Percentiles rank a stretch among this genome's conserved stretches.
These are phyloP conservation scores for Novymonas esmeraldas DNA, from an alignment of 208 protist genomes.

Conservation along the genomic window DNA sequence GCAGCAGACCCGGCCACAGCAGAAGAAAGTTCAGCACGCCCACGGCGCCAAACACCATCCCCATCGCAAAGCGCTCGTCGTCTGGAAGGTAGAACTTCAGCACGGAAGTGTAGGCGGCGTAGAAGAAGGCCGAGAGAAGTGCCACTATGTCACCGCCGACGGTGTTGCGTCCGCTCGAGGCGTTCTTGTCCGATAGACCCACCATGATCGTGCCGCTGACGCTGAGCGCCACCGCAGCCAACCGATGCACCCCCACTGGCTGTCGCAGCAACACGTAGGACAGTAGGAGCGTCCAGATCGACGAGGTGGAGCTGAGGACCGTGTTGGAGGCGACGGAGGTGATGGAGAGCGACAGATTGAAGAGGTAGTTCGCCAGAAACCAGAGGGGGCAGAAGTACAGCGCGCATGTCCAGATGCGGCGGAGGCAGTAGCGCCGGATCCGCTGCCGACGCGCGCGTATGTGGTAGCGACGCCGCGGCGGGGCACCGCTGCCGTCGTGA, in stretches of 20 bases:
- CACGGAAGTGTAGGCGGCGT: slow-evolving; percentile 88
- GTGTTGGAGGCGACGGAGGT: slow-evolving; percentile 91
- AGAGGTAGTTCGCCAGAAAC: slow-evolving; percentile 92
- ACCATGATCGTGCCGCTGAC: slow-evolving; percentile 75
- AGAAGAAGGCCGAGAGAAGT: slow-evolving; percentile 86
- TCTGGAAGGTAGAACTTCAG: slow-evolving; percentile 83
- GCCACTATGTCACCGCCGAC: slow-evolving; percentile 72
- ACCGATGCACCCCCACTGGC: slow-evolving; percentile 43
- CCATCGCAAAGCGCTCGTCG: slow-evolving; percentile 84
- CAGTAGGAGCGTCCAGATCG: slow-evolving; percentile 86
- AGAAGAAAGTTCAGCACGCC: slow-evolving; percentile 75
- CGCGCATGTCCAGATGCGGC: slow-evolving; percentile 73
- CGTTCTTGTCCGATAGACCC: slow-evolving; percentile 54
- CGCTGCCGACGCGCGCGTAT: slow-evolving; percentile 45
- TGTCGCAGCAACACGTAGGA: slow-evolving; percentile 76
- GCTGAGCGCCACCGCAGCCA: slow-evolving; percentile 65
- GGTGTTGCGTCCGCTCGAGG: slow-evolving; percentile 30
- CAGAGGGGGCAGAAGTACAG: slow-evolving; percentile 86
- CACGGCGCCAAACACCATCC: slow-evolving; percentile 89
- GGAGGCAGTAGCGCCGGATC: slow-evolving; percentile 64
- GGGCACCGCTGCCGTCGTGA: slow-evolving; percentile 1
- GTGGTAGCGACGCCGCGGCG: slow-evolving; percentile 11
- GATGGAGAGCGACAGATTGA: slow-evolving; percentile 87
- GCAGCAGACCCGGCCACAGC: slow-evolving; percentile 77
- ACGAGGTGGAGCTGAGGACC: slow-evolving; percentile 85